These are phyloP conservation scores for Rhytidhysteron rufulum DNA, from an alignment of 2,329 filamentous ascomycete genomes.

Conservation along the genomic window DNA sequence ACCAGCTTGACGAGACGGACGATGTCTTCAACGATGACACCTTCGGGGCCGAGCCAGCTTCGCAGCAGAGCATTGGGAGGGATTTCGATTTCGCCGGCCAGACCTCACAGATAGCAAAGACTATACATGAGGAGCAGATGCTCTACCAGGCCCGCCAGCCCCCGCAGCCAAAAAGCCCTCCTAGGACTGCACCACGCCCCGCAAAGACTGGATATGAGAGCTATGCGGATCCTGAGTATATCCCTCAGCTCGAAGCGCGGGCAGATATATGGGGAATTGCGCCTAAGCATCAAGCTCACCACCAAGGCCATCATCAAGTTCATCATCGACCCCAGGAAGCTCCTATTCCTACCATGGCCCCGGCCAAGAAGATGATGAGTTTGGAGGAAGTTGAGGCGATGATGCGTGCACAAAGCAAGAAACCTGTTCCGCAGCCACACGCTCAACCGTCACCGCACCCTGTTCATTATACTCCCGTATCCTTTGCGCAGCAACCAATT, in stretches of 20 bases:
- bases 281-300: conserved; percentile 51
- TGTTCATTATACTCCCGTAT: conserved; percentile 17
- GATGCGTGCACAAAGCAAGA: conserved; percentile 69
- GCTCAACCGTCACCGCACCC: conserved; percentile 15
- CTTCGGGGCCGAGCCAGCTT: conserved; percentile 57
- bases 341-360: conserved; percentile 17
- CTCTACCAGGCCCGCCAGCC: conserved; percentile 75
- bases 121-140: conserved; percentile 86
- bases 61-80: conserved; percentile 64
- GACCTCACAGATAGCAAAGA: conserved; percentile 80
- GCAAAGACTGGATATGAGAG: conserved; percentile 84
- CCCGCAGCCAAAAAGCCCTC: conserved; percentile 37
- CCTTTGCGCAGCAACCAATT: conserved; percentile 24
- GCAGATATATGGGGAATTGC: conserved; percentile 86
- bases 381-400: conserved; percentile 95
- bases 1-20: conserved; percentile 84
- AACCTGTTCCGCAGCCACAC: conserved; percentile 37
- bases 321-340: conserved; percentile 15
- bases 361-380: conserved; percentile 79
- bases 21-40: conserved; percentile 98
- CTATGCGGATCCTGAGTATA: conserved; percentile 77
- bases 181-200: conserved; percentile 53
- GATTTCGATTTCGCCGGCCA: conserved; percentile 97
- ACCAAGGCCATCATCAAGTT: conserved; percentile 20
- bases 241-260: conserved; percentile 88